Evolutionary conservation across 2,329 filamentous ascomycete species (phyloP), one percentile per base, ranked within the genome.

Genomic region (Exserohilum turcica): DNA sequence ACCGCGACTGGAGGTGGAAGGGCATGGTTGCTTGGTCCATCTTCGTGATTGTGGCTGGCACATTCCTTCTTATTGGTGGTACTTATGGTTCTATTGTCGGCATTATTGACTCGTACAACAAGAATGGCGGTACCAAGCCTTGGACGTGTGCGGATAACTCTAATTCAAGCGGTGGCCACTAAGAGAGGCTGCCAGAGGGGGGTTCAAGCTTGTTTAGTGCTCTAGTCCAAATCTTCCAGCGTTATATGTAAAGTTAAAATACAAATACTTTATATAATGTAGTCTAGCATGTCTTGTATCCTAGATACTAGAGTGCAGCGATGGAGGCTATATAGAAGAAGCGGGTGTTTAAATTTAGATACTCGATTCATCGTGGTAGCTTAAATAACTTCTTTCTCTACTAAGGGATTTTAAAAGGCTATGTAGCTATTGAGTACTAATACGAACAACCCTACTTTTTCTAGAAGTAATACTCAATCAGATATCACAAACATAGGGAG

Each of bases 91-190:
- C 61, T 3, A 57, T 68, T 27, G 59, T 67, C 4, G 64, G 63
- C 13, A 68, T 68, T 3, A 67, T 68, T 8, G 52, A 68, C 48
- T 63, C 57, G 16, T 67, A 64, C 48, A 65, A 66, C 2, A 59
- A 45, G 27, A 51, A 60, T 5, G 66, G 66, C 5, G 66, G 66
- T 6, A 61, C 59, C 2, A 43, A 56, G 15, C 60, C 66, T 1
- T 68, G 66, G 66, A 57, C 52, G 24, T 68, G 66, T 27, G 64
- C 60, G 0, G 66, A 68, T 10, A 68, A 68, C 47, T 67, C 65
- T 4, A 64, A 64, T 33, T 61, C 63, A 10, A 36, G 32, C 12
- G 49, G 49, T 52, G 48, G 48, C 15, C 35, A 46, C 15, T 52
- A 35, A 47, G 36, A 10, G 7, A 39, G 16, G 15, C 42, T 35